These are phyloP conservation scores for Colletotrichum nymphaeae DNA, from an alignment of 2,329 filamentous ascomycete species.

Conservation along the genomic window DNA sequence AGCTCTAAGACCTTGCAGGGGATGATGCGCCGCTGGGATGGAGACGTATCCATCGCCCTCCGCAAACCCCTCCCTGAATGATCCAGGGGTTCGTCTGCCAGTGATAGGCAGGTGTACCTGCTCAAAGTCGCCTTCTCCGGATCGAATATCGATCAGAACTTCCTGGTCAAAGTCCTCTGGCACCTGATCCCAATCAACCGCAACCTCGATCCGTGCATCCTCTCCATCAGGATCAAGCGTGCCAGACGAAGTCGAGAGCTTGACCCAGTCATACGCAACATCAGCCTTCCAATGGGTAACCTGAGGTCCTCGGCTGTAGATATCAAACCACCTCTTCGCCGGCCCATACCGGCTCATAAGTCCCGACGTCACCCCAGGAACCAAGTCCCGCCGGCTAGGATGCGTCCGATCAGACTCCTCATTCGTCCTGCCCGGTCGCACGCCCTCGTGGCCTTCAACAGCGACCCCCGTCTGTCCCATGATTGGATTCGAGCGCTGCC, in stretches of 20 bases:
- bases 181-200: slow-evolving; percentile 49
- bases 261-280: slow-evolving; percentile 47
- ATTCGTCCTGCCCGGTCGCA: slow-evolving; percentile 52
- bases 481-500: slow-evolving; percentile 60
- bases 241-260: slow-evolving; percentile 43
- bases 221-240: slow-evolving; percentile 45
- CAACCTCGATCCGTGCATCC: slow-evolving; percentile 45
- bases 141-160: slow-evolving; percentile 49
- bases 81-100: slow-evolving; percentile 42
- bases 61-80: slow-evolving; percentile 47
- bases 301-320: slow-evolving; percentile 48
- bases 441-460: slow-evolving; percentile 47
- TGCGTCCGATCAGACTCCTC: slow-evolving; percentile 65
- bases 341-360: slow-evolving; percentile 47
- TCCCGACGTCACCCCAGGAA: slow-evolving; percentile 44
- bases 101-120: slow-evolving; percentile 43
- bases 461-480: slow-evolving; percentile 49
- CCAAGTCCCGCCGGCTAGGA: slow-evolving; percentile 50
- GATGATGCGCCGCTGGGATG: slow-evolving; percentile 42
- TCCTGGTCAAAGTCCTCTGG: slow-evolving; percentile 55
- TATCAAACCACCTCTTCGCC: slow-evolving; percentile 46
- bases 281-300: slow-evolving; percentile 44
- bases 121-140: slow-evolving; percentile 50
- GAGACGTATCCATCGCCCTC: slow-evolving; percentile 48
- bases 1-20: slow-evolving; percentile 39